Percentiles rank a stretch among this genome's conserved stretches.
These are phyloP conservation scores for Rhypophila decipiens DNA, from an alignment of 495 filamentous ascomycete genomes.

Conservation along the genomic window DNA sequence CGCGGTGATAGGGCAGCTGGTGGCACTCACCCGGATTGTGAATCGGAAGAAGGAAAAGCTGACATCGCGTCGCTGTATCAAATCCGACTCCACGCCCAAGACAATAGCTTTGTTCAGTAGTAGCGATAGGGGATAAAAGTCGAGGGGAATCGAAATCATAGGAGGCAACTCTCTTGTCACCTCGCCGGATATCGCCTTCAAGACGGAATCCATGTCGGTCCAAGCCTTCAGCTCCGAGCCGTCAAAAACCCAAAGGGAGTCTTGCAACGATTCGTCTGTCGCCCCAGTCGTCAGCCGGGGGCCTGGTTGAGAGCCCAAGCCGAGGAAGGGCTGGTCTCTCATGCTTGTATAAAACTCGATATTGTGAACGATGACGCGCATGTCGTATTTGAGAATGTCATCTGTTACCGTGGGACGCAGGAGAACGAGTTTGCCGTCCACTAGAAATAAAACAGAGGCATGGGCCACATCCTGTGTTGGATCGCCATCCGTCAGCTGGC, in stretches of 20 bases:
- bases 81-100: conserved; percentile 83
- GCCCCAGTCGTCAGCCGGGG: conserved; percentile 18
- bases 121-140: conserved; percentile 93
- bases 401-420: conserved; percentile 75
- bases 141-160: conserved; percentile 59
- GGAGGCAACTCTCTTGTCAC: conserved; percentile 52
- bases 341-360: conserved; percentile 92
- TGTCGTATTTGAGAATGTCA: conserved; percentile 89
- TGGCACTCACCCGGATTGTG: conserved; percentile 58
- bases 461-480: conserved; percentile 94
- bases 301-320: conserved; percentile 16
- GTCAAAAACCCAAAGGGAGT: conserved; percentile 94
- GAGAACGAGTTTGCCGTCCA: conserved; percentile 92
- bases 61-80: conserved; percentile 83
- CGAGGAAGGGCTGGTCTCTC: conserved; percentile 66
- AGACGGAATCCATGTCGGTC: conserved; percentile 84
- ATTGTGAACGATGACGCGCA: conserved; percentile 91
- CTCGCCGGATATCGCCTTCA: conserved; percentile 59
- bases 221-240: conserved; percentile 76
- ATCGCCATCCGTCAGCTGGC: conserved; percentile 85
- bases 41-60: conserved; percentile 82
- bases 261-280: conserved; percentile 54
- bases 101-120: conserved; percentile 79
- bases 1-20: not conserved
- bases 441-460: conserved; percentile 87